Conservation (phyloP, 192 early-diverging fungal genomes). For the Podila horticola region DNA sequence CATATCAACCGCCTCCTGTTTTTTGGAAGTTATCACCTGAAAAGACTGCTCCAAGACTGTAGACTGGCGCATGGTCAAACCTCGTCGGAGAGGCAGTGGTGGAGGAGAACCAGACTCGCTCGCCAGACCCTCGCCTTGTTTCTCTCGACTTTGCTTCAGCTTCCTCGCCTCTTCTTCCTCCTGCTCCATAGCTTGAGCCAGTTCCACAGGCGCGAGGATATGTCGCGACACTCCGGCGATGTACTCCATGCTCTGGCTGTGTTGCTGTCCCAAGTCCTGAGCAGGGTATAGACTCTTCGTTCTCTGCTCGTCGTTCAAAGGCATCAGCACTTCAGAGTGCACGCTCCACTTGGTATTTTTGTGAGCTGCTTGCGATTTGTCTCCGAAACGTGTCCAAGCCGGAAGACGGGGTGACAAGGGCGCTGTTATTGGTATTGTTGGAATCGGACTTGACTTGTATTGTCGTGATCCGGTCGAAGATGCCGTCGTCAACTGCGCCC, state of each 20-base stretch:
- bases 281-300: background rate
- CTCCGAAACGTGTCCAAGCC: background rate
- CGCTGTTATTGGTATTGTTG: background rate
- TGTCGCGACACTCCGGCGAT: constrained; percentile 7
- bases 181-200: constrained; percentile 29
- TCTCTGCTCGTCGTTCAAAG: background rate
- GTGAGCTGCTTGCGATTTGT: background rate
- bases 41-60: too few species aligned
- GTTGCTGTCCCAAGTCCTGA: background rate
- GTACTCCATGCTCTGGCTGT: background rate
- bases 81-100: too few species aligned
- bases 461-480: background rate
- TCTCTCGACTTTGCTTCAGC: background rate
- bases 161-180: constrained; percentile 29
- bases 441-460: background rate
- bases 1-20: too few species aligned
- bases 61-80: too few species aligned
- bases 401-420: constrained; percentile 3
- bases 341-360: background rate
- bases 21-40: too few species aligned
- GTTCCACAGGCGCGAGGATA: constrained; percentile 26
- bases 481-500: background rate
- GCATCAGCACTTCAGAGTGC: constrained; percentile 1
- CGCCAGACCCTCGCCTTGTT: background rate
- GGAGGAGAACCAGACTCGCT: background rate